Evolutionary conservation across 2,329 filamentous ascomycete species (phyloP).

Genomic region (Magnaporthales sp.): DNA sequence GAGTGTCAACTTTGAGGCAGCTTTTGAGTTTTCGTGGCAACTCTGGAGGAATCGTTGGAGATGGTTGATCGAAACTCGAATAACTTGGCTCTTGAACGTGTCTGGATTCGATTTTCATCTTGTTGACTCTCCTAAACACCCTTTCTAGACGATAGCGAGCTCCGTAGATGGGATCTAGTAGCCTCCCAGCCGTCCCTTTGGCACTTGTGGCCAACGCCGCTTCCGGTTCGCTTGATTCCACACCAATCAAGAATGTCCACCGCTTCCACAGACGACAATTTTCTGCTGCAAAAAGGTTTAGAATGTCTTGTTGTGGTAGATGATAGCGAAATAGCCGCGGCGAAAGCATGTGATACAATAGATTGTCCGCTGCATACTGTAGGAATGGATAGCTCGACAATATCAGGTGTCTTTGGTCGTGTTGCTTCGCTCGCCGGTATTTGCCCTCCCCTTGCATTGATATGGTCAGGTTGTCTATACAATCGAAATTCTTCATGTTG

Average conservation of each 20-base stretch:
- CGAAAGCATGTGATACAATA: constrained; percentile 22
- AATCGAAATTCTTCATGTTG: constrained; percentile 23
- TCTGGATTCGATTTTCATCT: constrained; percentile 8
- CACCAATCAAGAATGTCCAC: constrained; percentile 21
- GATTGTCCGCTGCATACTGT: constrained; percentile 21
- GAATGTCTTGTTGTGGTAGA: constrained; percentile 19
- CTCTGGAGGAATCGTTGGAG: not conserved
- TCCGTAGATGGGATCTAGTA: constrained; percentile 21
- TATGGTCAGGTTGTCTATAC: constrained; percentile 13
- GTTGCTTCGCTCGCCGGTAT: constrained; percentile 12
- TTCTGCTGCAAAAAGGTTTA: constrained; percentile 16
- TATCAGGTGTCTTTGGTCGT: constrained; percentile 18
- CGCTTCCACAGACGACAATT: constrained; percentile 22
- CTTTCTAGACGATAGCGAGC: constrained; percentile 20
- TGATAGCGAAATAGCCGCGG: constrained; percentile 21
- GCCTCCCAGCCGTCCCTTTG: constrained; percentile 8
- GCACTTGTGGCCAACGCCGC: constrained; percentile 13
- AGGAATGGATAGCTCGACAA: constrained; percentile 23
- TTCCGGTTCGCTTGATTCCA: constrained; percentile 11
- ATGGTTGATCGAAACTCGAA: not conserved
- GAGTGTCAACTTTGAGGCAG: not conserved
- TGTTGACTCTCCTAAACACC: constrained; percentile 18
- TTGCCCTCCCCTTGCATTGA: constrained; percentile 5
- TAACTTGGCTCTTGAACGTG: too few species aligned
- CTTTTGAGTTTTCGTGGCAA: not conserved